Evolutionary conservation across 192 early-diverging fungal genomes (phyloP).

Genomic region (Backusella australiensis): DNA sequence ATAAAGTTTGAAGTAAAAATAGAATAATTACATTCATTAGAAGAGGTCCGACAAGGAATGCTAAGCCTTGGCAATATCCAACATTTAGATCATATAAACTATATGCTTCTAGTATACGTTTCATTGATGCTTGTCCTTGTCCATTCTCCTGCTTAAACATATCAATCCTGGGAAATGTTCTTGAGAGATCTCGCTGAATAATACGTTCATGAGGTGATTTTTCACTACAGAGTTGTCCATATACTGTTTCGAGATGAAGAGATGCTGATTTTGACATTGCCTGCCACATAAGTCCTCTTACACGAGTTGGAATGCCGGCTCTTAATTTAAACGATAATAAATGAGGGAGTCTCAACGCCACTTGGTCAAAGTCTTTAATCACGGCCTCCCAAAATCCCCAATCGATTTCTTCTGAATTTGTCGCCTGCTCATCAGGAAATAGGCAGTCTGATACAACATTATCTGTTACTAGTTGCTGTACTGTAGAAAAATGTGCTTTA

Average conservation of each 20-base stretch:
- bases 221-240: constrained; percentile 73
- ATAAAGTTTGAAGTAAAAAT: neutral
- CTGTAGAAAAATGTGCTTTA: constrained; percentile 51
- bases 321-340: constrained; percentile 68
- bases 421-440: constrained; percentile 16
- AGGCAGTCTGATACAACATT: neutral
- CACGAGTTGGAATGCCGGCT: constrained; percentile 74
- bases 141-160: constrained; percentile 83
- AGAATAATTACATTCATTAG: constrained; percentile 75
- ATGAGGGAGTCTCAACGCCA: constrained; percentile 64
- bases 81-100: constrained; percentile 91
- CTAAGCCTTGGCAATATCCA: constrained; percentile 97
- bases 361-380: constrained; percentile 69
- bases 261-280: constrained; percentile 83
- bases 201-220: constrained; percentile 82
- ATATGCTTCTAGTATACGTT: constrained; percentile 90
- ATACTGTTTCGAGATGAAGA: constrained; percentile 77
- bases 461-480: constrained; percentile 44
- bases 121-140: constrained; percentile 83
- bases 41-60: constrained; percentile 91
- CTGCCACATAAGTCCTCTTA: constrained; percentile 91
- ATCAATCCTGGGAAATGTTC: constrained; percentile 89
- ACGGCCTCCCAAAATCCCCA: constrained; percentile 83
- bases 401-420: constrained; percentile 39
- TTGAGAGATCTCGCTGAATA: constrained; percentile 88